phyloP scores from a whole-genome alignment of 441 rosid genomes.

The Brassica balearica region DNA sequence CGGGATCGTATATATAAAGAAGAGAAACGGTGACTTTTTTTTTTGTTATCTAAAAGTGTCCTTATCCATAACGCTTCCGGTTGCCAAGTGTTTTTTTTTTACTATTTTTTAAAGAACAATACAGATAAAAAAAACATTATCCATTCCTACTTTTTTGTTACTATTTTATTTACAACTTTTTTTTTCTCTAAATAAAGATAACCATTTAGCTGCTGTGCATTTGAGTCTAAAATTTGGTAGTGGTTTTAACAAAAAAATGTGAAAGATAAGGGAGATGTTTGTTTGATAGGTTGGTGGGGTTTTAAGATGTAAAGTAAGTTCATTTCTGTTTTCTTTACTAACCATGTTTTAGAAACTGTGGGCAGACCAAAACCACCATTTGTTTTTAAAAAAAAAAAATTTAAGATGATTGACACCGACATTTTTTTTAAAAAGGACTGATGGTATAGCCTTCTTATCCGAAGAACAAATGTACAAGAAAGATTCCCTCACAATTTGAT shows the following conservation, averaged over 20 bases:
- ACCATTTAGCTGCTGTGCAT: not conserved
- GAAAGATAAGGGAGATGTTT: slow-evolving; percentile 12
- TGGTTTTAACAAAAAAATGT: slow-evolving; percentile 26
- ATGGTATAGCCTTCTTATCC: slow-evolving; percentile 35
- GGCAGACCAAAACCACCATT: not conserved
- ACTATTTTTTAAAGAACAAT: not conserved
- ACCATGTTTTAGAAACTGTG: slow-evolving; percentile 14
- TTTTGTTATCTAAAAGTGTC: slow-evolving; percentile 38
- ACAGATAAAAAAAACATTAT: not conserved
- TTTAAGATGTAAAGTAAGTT: not conserved
- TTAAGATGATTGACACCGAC: slow-evolving; percentile 13
- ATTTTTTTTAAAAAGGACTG: not conserved
- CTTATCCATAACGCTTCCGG: slow-evolving; percentile 43
- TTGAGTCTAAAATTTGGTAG: slow-evolving; percentile 23
- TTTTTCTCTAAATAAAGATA: not conserved
- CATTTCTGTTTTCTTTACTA: slow-evolving; percentile 10
- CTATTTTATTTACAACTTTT: not conserved
- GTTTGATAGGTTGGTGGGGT: slow-evolving; percentile 31
- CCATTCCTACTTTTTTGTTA: slow-evolving; percentile 25
- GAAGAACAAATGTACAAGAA: slow-evolving; percentile 8
- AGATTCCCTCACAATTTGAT: slow-evolving; percentile 34
- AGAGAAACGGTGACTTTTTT: slow-evolving; percentile 34
- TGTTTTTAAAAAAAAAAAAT: not conserved
- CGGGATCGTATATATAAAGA: not conserved
- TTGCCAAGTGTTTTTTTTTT: slow-evolving; percentile 8